Conservation (phyloP, 139 green algal genomes). For the Tetraselmis chui region DNA sequence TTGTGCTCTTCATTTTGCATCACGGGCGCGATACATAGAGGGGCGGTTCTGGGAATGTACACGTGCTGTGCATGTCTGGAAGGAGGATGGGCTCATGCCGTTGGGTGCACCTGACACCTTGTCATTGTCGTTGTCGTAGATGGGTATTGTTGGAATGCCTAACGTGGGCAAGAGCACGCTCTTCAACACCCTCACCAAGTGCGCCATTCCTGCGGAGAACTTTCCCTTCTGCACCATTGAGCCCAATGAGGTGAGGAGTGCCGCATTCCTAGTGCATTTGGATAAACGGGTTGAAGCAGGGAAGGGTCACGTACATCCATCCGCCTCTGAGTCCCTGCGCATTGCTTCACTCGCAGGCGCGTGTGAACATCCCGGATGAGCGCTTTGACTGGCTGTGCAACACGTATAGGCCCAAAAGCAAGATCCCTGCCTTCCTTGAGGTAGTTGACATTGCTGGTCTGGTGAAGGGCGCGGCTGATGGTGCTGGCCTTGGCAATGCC, state of each 20-base stretch:
- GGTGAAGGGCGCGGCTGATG: slow-evolving; percentile 78
- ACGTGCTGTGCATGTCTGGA: slow-evolving; percentile 6
- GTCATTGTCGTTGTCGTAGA: slow-evolving; percentile 31
- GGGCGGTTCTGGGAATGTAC: too few species aligned
- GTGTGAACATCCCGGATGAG: slow-evolving; percentile 93
- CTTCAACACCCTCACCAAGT: slow-evolving; percentile 88
- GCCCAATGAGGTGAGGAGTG: slow-evolving; percentile 59
- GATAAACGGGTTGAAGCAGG: too few species aligned
- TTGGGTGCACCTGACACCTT: neutral
- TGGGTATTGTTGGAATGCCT: slow-evolving; percentile 91
- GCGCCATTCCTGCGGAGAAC: slow-evolving; percentile 85
- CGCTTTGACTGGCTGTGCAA: slow-evolving; percentile 86
- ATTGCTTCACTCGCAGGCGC: slow-evolving; percentile 42
- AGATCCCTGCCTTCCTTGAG: slow-evolving; percentile 87
- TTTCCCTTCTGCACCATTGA: slow-evolving; percentile 97
- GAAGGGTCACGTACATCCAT: neutral
- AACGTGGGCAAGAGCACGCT: slow-evolving; percentile 93
- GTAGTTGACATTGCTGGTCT: slow-evolving; percentile 96
- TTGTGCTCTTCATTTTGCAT: too few species aligned
- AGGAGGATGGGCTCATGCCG: slow-evolving; percentile 12
- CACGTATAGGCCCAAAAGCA: slow-evolving; percentile 24
- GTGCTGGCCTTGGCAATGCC: slow-evolving; percentile 92
- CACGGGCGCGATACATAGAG: too few species aligned
- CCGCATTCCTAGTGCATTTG: neutral
- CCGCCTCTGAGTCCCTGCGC: neutral